Conservation (phyloP, 192 early-diverging fungal genomes). For the Piromyces finnis region DNA sequence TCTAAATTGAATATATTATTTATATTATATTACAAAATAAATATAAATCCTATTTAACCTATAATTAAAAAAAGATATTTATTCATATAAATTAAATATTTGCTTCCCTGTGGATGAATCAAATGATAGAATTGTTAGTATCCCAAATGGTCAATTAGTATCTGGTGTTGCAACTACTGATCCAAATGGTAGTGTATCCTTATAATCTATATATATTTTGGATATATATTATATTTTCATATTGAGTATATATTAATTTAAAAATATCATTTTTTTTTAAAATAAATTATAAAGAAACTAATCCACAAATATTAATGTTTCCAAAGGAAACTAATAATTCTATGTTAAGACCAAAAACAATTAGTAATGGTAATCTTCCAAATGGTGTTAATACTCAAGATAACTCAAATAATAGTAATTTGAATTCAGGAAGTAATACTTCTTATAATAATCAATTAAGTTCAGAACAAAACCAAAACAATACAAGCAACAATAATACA, state of each 20-base stretch:
- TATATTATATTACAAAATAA: too few relatives aligned
- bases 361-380: background rate
- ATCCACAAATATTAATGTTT: background rate
- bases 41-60: too few relatives aligned
- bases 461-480: constrained; percentile 7
- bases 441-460: background rate
- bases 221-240: too few relatives aligned
- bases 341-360: background rate
- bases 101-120: constrained; percentile 17
- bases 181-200: too few relatives aligned
- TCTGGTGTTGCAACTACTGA: background rate
- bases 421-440: background rate
- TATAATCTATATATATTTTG: too few relatives aligned
- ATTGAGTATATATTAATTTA: too few relatives aligned
- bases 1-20: too few relatives aligned
- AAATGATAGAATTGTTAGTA: constrained; percentile 15
- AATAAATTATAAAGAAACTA: too few relatives aligned
- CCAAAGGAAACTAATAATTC: background rate
- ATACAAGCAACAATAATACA: constrained; percentile 3
- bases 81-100: constrained; percentile 20
- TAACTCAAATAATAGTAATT: background rate
- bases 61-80: constrained; percentile 20
- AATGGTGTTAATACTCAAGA: background rate
- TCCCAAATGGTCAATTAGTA: constrained; percentile 8
- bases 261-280: too few relatives aligned